Conservation (phyloP, 257 asterid genomes). For the Solanum pinnatisectum region DNA sequence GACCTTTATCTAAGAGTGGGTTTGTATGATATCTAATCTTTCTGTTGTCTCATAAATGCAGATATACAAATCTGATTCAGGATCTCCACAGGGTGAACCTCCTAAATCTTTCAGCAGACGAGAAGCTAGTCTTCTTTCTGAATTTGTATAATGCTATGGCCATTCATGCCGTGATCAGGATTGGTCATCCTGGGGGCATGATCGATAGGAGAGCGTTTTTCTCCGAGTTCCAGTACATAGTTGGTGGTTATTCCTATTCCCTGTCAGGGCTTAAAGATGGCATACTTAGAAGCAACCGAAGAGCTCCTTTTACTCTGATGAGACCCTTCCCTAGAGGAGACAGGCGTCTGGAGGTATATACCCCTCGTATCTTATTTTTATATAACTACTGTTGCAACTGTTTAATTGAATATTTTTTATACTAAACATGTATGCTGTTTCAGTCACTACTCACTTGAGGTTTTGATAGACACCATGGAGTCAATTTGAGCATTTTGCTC, state of each 20-base stretch:
- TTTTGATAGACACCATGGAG: background rate
- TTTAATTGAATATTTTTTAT: background rate
- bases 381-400: background rate
- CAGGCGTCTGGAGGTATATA: slow-evolving; percentile 71
- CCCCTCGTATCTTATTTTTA: background rate
- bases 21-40: background rate
- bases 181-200: slow-evolving; percentile 85
- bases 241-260: slow-evolving; percentile 76
- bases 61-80: slow-evolving; percentile 59
- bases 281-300: slow-evolving; percentile 68
- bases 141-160: slow-evolving; percentile 89
- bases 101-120: slow-evolving; percentile 39
- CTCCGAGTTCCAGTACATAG: slow-evolving; percentile 62
- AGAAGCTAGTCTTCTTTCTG: slow-evolving; percentile 75
- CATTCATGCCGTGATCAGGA: slow-evolving; percentile 72
- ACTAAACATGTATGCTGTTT: background rate
- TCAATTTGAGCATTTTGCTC: background rate
- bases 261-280: slow-evolving; percentile 64
- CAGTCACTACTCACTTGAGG: background rate
- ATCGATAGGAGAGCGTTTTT: slow-evolving; percentile 72
- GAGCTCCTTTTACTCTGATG: slow-evolving; percentile 64
- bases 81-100: slow-evolving; percentile 75
- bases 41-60: slow-evolving; percentile 9
- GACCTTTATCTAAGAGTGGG: background rate
- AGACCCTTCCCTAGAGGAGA: slow-evolving; percentile 72